Percentiles rank a stretch among this genome's conserved stretches.
Evolutionary conservation across 2,329 filamentous ascomycete genomes (phyloP).

Genomic region (Xylariaceae sp.): DNA sequence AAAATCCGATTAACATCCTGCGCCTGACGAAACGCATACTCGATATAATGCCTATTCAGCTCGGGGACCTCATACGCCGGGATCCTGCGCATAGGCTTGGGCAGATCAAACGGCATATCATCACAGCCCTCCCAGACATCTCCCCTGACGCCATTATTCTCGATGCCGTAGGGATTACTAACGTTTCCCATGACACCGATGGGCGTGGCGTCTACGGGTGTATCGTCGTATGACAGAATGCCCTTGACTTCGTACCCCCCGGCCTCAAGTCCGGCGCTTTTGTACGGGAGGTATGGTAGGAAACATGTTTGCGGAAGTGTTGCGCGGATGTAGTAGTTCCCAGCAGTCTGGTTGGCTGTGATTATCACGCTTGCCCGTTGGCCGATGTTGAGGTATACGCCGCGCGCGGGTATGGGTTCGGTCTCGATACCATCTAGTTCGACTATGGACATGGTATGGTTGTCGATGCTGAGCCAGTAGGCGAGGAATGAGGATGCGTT

Average conservation of each 20-base stretch:
- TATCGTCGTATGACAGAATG: constrained; percentile 31
- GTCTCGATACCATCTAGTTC: constrained; percentile 40
- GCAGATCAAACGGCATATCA: constrained; percentile 35
- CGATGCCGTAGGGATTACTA: constrained; percentile 31
- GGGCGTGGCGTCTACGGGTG: constrained; percentile 10
- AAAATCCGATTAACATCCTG: constrained; percentile 36
- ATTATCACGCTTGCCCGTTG: constrained; percentile 38
- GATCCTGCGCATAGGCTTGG: constrained; percentile 29
- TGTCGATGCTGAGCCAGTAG: constrained; percentile 38
- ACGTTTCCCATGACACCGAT: constrained; percentile 27
- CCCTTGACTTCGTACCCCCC: constrained; percentile 29
- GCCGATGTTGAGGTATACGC: constrained; percentile 37
- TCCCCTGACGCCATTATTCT: constrained; percentile 27
- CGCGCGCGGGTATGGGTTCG: constrained; percentile 30
- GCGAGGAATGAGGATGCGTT: constrained; percentile 37
- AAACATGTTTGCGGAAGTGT: constrained; percentile 33
- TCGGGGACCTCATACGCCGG: constrained; percentile 30
- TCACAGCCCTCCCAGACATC: constrained; percentile 34
- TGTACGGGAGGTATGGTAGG: constrained; percentile 33
- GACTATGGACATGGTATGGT: constrained; percentile 35
- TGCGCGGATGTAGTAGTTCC: constrained; percentile 36
- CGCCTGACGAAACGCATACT: constrained; percentile 34
- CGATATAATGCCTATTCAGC: constrained; percentile 32
- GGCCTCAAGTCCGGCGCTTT: constrained; percentile 26
- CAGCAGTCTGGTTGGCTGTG: constrained; percentile 29